Conservation (phyloP, 2,329 filamentous ascomycete species). For the Sarocladiaceae sp. region DNA sequence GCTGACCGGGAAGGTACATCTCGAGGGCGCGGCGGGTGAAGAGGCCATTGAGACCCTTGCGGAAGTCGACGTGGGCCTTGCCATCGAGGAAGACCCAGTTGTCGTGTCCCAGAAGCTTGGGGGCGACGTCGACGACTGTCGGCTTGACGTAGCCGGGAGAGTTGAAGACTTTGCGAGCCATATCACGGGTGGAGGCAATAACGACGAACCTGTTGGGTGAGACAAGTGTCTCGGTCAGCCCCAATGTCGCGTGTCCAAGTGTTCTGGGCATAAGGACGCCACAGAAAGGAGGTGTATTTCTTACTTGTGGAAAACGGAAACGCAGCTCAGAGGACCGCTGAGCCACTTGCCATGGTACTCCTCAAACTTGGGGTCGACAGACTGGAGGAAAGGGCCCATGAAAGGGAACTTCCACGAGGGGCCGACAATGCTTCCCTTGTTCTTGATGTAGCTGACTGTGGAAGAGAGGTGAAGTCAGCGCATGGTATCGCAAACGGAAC, state of each 20-base stretch:
- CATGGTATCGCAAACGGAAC: not conserved
- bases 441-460: slow-evolving; percentile 68
- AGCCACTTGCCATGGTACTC: slow-evolving; percentile 91
- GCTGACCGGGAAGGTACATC: slow-evolving; percentile 84
- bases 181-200: slow-evolving; percentile 90
- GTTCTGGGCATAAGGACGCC: not conserved
- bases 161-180: slow-evolving; percentile 96
- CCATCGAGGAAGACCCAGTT: slow-evolving; percentile 99
- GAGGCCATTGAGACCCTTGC: slow-evolving; percentile 90
- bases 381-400: slow-evolving; percentile 93
- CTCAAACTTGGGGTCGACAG: slow-evolving; percentile 85
- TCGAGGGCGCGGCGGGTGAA: slow-evolving; percentile 91
- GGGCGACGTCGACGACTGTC: slow-evolving; percentile 89
- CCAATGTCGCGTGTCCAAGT: not conserved
- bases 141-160: slow-evolving; percentile 89
- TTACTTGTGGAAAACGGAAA: slow-evolving; percentile 99
- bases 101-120: slow-evolving; percentile 84
- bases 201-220: slow-evolving; percentile 73
- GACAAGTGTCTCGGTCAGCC: not conserved
- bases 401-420: slow-evolving; percentile 76
- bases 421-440: slow-evolving; percentile 73
- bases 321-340: slow-evolving; percentile 88
- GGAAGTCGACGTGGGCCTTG: slow-evolving; percentile 91
- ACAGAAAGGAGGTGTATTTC: slow-evolving; percentile 19
- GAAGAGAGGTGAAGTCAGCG: slow-evolving; percentile 17